These are phyloP conservation scores for Cordyceps fumosorosea DNA, from an alignment of 2,329 filamentous ascomycete species.

Conservation along the genomic window DNA sequence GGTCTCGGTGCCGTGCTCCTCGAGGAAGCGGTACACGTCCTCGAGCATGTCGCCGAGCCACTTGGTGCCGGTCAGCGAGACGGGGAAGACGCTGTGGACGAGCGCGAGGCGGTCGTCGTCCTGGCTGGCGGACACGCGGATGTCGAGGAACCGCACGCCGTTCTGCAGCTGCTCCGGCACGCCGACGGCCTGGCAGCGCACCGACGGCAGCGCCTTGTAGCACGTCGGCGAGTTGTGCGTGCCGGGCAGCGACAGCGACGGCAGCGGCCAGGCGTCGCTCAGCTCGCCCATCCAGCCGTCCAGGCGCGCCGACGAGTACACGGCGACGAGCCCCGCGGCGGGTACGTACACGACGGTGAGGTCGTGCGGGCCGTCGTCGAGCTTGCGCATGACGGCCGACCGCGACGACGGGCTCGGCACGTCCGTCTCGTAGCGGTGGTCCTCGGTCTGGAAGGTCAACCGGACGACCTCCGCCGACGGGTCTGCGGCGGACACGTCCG, in stretches of 20 bases:
- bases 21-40: constrained; percentile 68
- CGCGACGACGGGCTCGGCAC: constrained; percentile 55
- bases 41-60: constrained; percentile 69
- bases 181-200: constrained; percentile 82
- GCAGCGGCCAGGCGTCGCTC: constrained; percentile 63
- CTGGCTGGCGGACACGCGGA: constrained; percentile 58
- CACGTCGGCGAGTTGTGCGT: constrained; percentile 92
- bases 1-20: constrained; percentile 70
- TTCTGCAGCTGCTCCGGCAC: constrained; percentile 75
- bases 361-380: constrained; percentile 42
- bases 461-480: constrained; percentile 50
- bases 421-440: constrained; percentile 61
- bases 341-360: constrained; percentile 63
- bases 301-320: constrained; percentile 67
- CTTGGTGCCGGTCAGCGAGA: constrained; percentile 75
- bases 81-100: constrained; percentile 85
- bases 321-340: constrained; percentile 45
- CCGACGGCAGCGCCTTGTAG: constrained; percentile 79
- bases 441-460: constrained; percentile 60
- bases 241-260: constrained; percentile 81
- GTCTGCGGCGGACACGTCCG: constrained; percentile 48
- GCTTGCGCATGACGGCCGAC: constrained; percentile 53
- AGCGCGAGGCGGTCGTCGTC: constrained; percentile 65
- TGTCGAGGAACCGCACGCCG: constrained; percentile 89
- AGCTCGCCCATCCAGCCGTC: constrained; percentile 76